Evolutionary conservation across 2,329 filamentous ascomycete species (phyloP).

Genomic region (Colletotrichum sp.): DNA sequence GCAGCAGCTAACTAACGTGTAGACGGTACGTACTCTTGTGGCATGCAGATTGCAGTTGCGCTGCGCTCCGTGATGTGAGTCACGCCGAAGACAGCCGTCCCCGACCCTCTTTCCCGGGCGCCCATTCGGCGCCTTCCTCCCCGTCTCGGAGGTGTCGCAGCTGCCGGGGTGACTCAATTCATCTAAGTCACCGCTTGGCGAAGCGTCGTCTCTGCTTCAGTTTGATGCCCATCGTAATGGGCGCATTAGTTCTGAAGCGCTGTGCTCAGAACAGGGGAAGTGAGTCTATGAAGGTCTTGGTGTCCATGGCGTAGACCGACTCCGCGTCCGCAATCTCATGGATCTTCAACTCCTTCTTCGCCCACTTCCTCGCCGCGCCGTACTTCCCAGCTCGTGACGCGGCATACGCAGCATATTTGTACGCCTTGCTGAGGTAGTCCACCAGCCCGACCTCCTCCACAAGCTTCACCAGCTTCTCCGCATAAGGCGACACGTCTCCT

Average conservation of each 20-base stretch:
- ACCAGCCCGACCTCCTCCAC: conserved; percentile 26
- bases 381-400: conserved; percentile 16
- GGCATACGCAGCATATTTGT: conserved; percentile 27
- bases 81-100: conserved; percentile 8
- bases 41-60: not conserved
- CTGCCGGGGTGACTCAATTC: conserved; percentile 12
- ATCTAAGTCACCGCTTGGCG: not conserved
- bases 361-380: conserved; percentile 25
- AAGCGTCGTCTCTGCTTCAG: not conserved
- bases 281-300: conserved; percentile 8
- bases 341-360: conserved; percentile 24
- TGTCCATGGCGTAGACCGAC: not conserved
- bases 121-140: not conserved
- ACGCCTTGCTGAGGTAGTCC: conserved; percentile 28
- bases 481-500: conserved; percentile 16
- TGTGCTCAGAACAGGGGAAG: conserved; percentile 2
- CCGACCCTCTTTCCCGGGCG: not conserved
- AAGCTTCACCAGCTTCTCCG: conserved; percentile 23
- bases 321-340: conserved; percentile 22
- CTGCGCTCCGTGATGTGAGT: not conserved
- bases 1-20: not conserved
- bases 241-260: not conserved
- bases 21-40: not conserved
- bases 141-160: not conserved
- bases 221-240: not conserved